Percentiles rank a stretch among this genome's conserved stretches.
Conservation (phyloP, 1,139 yeast species). For the Debaryomyces robertsiae region DNA sequence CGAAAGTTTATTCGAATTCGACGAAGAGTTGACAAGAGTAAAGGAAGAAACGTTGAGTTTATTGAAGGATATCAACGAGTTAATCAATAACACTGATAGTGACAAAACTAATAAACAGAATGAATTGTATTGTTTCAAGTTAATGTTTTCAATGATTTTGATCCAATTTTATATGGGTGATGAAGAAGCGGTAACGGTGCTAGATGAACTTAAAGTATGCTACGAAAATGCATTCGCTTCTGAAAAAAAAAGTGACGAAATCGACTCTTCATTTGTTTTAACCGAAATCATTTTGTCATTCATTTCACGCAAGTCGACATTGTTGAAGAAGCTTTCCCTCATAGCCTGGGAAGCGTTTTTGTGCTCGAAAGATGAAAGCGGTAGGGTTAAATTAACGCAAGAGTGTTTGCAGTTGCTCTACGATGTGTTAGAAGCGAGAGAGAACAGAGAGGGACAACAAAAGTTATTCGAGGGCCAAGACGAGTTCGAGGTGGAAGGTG, state of each 20-base stretch:
- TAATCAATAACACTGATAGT: slow-evolving; percentile 14
- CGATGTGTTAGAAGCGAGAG: slow-evolving; percentile 72
- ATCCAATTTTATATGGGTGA: slow-evolving; percentile 80
- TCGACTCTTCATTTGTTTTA: slow-evolving; percentile 58
- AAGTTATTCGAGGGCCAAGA: slow-evolving; percentile 70
- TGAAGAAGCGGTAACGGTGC: slow-evolving; percentile 73
- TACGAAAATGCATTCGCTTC: slow-evolving; percentile 41
- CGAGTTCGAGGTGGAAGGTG: slow-evolving; percentile 43
- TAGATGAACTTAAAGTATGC: slow-evolving; percentile 68
- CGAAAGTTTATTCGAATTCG: slow-evolving; percentile 48
- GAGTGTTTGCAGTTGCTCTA: slow-evolving; percentile 60
- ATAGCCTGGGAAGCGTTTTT: slow-evolving; percentile 72
- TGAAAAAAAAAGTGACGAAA: slow-evolving; percentile 23
- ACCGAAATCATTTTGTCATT: slow-evolving; percentile 81
- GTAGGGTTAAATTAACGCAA: slow-evolving; percentile 35
- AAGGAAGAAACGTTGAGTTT: slow-evolving; percentile 54
- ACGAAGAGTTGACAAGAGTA: slow-evolving; percentile 53
- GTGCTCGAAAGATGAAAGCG: slow-evolving; percentile 33
- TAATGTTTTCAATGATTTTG: slow-evolving; percentile 75
- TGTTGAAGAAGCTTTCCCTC: slow-evolving; percentile 70
- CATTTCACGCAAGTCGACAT: slow-evolving; percentile 67
- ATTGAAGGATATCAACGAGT: slow-evolving; percentile 47
- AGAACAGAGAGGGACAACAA: slow-evolving; percentile 80
- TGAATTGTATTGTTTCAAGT: slow-evolving; percentile 55
- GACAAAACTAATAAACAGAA: slow-evolving; percentile 18